Evolutionary conservation across 495 filamentous ascomycete genomes (phyloP), one percentile per base, ranked within the genome.

Genomic region (Penicillium egyptiacum): DNA sequence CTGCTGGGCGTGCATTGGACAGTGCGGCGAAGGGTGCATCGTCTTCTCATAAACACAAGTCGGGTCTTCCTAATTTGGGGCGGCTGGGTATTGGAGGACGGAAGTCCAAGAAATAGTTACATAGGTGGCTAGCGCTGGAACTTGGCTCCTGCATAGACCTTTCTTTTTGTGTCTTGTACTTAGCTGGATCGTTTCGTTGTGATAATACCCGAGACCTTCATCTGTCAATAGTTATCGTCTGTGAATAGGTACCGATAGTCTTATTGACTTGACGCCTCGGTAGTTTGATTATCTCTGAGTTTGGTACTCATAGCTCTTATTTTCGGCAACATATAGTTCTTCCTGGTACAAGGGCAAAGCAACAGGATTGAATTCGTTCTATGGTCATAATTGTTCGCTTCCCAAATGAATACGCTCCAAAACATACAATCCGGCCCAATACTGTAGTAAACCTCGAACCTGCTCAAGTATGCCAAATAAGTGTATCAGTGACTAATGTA

Each of bases 401-500:
- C 40, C 23, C 12, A 31, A 31, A 4, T 20, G 19, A 50, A 43
- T 33, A 30, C 37, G 25, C 42, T 56, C 33, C 39, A 57, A 53
- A 48, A 30, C 9, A 57, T 45, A 48, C 30, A 41, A 41, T 31
- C 17, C 30, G 22, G 10, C 31, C 47, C 19, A 40, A 51, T 25
- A 48, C n/a, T 39, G n/a, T 39, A 39, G 7, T 20, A 50, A 54
- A 43, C 12, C 30, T 1, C 26, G 4, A 48, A 40, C 20, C 14
- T 5, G 20, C 33, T 20, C 33, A 30, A 17, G n/a, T 30, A 31
- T 25, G 44, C 55, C 50, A 42, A 52, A 33, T 33, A 43, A 41
- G 10, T 25, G n/a, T 28, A 63, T 81, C 69, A 90, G 78, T 98
- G 94, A 62, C 92, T 96, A 62, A 98, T 98, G 74, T 96, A 98